Percentiles rank a stretch among this genome's conserved stretches.
These are phyloP conservation scores for Yarrowia divulgata DNA, from an alignment of 805 yeast species.

Conservation along the genomic window DNA sequence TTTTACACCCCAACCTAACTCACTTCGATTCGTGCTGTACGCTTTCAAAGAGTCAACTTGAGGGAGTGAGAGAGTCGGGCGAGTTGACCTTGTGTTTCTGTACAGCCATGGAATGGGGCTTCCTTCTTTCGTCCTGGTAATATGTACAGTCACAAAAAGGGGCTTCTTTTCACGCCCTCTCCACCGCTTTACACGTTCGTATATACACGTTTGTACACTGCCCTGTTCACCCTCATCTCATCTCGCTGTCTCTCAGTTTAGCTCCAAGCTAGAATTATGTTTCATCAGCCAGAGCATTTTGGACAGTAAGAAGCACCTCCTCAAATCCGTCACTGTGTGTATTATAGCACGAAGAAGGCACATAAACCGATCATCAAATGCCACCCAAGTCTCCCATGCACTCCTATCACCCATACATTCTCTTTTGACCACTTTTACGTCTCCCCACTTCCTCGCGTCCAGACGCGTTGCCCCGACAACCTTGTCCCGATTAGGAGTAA, in stretches of 20 bases:
- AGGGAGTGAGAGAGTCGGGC: too few species aligned
- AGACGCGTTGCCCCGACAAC: constrained; percentile 29
- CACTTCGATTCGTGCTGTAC: constrained; percentile 3
- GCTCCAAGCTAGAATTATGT: constrained; percentile 1
- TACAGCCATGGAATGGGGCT: neutral
- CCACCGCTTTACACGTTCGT: too few species aligned
- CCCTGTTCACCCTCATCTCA: neutral
- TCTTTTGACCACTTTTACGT: neutral
- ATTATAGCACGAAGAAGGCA: too few species aligned
- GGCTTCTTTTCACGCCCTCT: too few species aligned
- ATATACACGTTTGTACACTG: neutral
- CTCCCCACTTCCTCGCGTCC: neutral
- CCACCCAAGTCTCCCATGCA: neutral
- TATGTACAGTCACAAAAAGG: too few species aligned
- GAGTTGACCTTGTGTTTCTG: too few species aligned
- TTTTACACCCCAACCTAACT: constrained; percentile 12
- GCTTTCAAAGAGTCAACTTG: neutral
- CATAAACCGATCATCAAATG: too few species aligned
- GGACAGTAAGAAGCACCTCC: too few species aligned
- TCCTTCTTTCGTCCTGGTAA: too few species aligned
- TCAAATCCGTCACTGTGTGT: too few species aligned
- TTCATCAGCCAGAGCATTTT: neutral
- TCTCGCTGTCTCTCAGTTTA: neutral
- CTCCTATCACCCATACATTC: neutral
- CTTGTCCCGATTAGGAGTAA: constrained; percentile 28